Base-by-base conservation (phyloP, 2,329 filamentous ascomycete genomes). In the Leptographium galeiforme region DNA sequence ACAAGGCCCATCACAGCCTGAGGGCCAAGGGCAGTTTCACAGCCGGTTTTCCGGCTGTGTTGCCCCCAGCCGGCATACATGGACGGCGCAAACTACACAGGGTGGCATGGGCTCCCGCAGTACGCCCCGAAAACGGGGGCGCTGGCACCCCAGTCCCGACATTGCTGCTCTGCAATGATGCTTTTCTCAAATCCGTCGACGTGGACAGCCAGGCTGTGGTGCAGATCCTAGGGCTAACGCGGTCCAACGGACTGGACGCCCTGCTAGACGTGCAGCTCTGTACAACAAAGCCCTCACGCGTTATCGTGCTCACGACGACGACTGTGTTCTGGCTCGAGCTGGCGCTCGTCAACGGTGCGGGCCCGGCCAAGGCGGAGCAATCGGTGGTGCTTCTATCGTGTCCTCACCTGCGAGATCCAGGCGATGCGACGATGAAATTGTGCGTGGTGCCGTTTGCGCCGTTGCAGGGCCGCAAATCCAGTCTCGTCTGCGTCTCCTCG, bases 251-350 rank as follows among this genome's bases (percentile, higher is more conserved):
- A 2, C 57, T 61, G 30, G 70, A 72, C 50, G 61, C 57, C 16
- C 76, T 88, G 48, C 62, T 88, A 54, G 77, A 85, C 60, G 61
- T 82, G 1, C 71, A 72, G 57, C 60, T 65, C 10, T 77, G 76
- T 54, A 72, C 73, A 1, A 61, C 64, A 2, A 67, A 74, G 52
- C 66, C 69, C 6, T 67, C 70, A 32, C 72, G 78, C n/a, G 60
- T 81, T 1, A 77, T 82, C 54, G 66, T 86, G 11, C 66, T 87
- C 46, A 87, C 81, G 1, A 73, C 72, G 13, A 69, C 68, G 0
- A 68, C 68, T 33, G 53, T 85, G 0, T 67, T 74, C 38, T 71
- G 77, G 67, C 58, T 79, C n/a, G 67, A 73, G 48, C 60, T 77
- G 14, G 51, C 25, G 12, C 8, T 40, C 16, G 6, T 43, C 18